These are phyloP conservation scores for Diplodia corticola DNA, from an alignment of 2,329 filamentous ascomycete species.

Conservation along the genomic window DNA sequence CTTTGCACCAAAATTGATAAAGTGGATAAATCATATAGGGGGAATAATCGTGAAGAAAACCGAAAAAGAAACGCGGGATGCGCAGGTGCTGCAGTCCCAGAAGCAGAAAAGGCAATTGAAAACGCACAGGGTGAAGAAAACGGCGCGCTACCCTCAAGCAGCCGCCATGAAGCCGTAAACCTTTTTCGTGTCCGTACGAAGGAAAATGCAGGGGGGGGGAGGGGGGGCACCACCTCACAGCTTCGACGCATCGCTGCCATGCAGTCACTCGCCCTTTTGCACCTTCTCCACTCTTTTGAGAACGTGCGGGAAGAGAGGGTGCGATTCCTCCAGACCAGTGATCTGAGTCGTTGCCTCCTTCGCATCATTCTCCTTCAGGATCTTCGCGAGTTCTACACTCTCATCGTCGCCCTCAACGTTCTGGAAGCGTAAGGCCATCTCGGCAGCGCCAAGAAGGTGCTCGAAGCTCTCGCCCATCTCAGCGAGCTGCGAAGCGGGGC, in stretches of 20 bases:
- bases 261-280: conserved; percentile 48
- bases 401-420: conserved; percentile 91
- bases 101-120: not conserved
- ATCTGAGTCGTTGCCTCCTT: conserved; percentile 77
- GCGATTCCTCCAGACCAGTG: conserved; percentile 73
- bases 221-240: not conserved
- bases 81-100: not conserved
- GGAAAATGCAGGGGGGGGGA: conserved; percentile 10
- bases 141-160: not conserved
- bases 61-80: conserved; percentile 6
- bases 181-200: conserved; percentile 13
- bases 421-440: conserved; percentile 95
- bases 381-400: conserved; percentile 79
- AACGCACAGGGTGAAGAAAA: not conserved
- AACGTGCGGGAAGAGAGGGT: conserved; percentile 76
- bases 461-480: conserved; percentile 73
- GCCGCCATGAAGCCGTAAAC: conserved; percentile 9
- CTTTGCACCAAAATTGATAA: conserved; percentile 11
- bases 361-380: conserved; percentile 72
- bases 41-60: conserved; percentile 20
- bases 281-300: conserved; percentile 80
- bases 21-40: conserved; percentile 13
- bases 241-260: not conserved
- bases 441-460: conserved; percentile 76
- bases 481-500: conserved; percentile 84